These are phyloP conservation scores for Podospora australis DNA, from an alignment of 495 filamentous ascomycete genomes.

Conservation along the genomic window DNA sequence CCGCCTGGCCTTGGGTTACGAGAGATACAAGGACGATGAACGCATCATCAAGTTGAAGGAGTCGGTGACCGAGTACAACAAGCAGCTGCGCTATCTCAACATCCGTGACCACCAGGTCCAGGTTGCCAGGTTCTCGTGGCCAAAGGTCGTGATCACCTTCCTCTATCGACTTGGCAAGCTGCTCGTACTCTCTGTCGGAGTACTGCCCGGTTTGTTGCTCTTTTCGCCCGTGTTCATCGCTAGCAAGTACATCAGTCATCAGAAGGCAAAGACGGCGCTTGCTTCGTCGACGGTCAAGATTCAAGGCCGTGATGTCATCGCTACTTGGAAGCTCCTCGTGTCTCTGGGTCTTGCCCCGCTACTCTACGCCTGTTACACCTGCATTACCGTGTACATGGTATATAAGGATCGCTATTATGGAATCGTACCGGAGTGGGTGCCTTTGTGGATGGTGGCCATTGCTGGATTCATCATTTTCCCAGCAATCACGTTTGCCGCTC, in stretches of 20 bases:
- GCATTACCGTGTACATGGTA: background rate
- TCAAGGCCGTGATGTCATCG: constrained; percentile 90
- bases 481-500: constrained; percentile 82
- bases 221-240: constrained; percentile 90
- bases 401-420: constrained; percentile 69
- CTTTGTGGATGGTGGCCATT: constrained; percentile 68
- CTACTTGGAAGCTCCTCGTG: constrained; percentile 96
- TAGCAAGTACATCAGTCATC: constrained; percentile 81
- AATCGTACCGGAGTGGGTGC: constrained; percentile 68
- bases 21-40: constrained; percentile 83
- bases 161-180: constrained; percentile 77
- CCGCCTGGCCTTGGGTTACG: constrained; percentile 85
- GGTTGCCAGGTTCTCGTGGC: constrained; percentile 76
- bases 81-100: constrained; percentile 74
- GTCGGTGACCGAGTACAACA: constrained; percentile 81
- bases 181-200: constrained; percentile 65
- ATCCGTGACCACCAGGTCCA: constrained; percentile 94
- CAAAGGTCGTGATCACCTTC: constrained; percentile 66
- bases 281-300: constrained; percentile 92
- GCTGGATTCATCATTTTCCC: constrained; percentile 76
- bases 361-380: constrained; percentile 55
- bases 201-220: constrained; percentile 78
- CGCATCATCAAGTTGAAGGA: constrained; percentile 74
- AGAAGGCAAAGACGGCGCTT: constrained; percentile 84
- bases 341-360: constrained; percentile 81